phyloP scores from a whole-genome alignment of 176 grass and related monocot species.

The Coix lacrymajobi region DNA sequence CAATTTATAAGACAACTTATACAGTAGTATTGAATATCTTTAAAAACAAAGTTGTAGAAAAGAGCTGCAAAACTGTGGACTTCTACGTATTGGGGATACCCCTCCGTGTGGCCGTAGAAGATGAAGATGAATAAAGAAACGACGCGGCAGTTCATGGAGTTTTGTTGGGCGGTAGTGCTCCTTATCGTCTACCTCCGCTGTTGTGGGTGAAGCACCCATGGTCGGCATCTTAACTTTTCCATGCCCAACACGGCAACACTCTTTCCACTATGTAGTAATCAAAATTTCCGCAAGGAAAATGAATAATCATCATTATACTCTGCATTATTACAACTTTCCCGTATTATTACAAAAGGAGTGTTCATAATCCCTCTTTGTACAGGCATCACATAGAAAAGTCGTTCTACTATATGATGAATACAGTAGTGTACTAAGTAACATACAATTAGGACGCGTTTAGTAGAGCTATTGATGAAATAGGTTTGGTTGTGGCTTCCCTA shows the following conservation, averaged over 20 bases:
- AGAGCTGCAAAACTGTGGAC: not conserved
- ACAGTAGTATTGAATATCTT: no score
- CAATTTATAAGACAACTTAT: no score
- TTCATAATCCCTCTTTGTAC: not conserved
- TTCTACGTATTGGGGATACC: not conserved
- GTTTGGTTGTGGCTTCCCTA: no score
- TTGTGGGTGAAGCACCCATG: constrained; percentile 22
- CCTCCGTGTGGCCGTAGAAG: not conserved
- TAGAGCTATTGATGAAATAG: no score
- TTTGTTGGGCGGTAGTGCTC: constrained; percentile 10
- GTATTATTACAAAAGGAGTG: no score
- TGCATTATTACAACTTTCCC: not conserved
- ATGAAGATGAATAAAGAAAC: not conserved
- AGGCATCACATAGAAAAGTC: no score
- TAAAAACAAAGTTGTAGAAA: not conserved
- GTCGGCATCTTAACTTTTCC: not conserved
- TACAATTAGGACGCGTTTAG: no score
- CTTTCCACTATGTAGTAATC: not conserved
- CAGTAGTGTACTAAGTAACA: no score
- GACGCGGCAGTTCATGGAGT: not conserved
- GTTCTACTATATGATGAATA: no score
- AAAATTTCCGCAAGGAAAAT: not conserved
- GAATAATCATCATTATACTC: not conserved
- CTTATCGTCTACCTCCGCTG: constrained; percentile 19
- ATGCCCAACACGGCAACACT: not conserved